These are phyloP conservation scores for Botrytis deweyae DNA, from an alignment of 2,329 filamentous ascomycete genomes.

Conservation along the genomic window DNA sequence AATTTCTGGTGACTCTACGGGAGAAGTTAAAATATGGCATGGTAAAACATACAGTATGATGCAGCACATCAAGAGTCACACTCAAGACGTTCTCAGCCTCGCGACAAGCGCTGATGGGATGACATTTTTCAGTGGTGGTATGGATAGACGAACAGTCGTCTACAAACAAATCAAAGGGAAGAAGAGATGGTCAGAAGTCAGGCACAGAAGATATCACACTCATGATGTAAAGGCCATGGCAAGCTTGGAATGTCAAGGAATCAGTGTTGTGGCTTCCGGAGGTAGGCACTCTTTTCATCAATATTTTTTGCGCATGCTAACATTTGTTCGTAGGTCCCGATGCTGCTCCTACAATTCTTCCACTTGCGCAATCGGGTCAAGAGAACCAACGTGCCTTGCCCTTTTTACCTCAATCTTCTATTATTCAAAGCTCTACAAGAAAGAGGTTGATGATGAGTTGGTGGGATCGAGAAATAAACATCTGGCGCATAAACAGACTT, in stretches of 20 bases:
- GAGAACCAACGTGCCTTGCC: slow-evolving; percentile 82
- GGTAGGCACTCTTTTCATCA: slow-evolving; percentile 52
- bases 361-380: slow-evolving; percentile 71
- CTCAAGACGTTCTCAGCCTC: slow-evolving; percentile 88
- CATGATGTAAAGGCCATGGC: slow-evolving; percentile 96
- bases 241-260: slow-evolving; percentile 76
- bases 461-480: slow-evolving; percentile 84
- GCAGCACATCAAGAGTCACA: slow-evolving; percentile 82
- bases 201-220: slow-evolving; percentile 80
- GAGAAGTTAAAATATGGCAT: slow-evolving; percentile 91
- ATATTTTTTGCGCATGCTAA: slow-evolving; percentile 22
- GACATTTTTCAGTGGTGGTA: slow-evolving; percentile 83
- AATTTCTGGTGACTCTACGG: slow-evolving; percentile 91
- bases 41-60: slow-evolving; percentile 86
- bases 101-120: slow-evolving; percentile 76
- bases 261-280: slow-evolving; percentile 89
- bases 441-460: slow-evolving; percentile 81
- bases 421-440: slow-evolving; percentile 68
- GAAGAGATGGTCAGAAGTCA: slow-evolving; percentile 79
- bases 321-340: slow-evolving; percentile 67
- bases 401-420: slow-evolving; percentile 77
- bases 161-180: slow-evolving; percentile 68
- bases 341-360: slow-evolving; percentile 77
- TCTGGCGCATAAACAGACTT: slow-evolving; percentile 63
- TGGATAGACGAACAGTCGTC: slow-evolving; percentile 82